These are phyloP conservation scores for Ganoderma lingzhi DNA, from an alignment of 1,284 basidiomycete genomes.

Conservation along the genomic window DNA sequence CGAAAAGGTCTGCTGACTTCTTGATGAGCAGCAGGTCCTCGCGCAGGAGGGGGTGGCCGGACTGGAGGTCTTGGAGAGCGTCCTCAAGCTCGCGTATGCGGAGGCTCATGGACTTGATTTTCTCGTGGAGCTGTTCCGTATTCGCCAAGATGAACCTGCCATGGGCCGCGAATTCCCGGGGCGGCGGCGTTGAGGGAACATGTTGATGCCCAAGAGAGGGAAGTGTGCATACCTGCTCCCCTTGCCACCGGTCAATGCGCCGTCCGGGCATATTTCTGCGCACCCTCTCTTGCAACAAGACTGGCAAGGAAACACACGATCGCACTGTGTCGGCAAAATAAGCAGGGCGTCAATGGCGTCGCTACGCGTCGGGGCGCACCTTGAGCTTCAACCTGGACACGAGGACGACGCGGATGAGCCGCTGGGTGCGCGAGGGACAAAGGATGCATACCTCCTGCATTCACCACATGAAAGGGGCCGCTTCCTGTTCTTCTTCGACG, in stretches of 20 bases:
- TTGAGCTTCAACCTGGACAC: conserved; percentile 60
- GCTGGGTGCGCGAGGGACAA: conserved; percentile 6
- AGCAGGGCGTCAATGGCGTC: conserved; percentile 26
- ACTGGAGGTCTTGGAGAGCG: conserved; percentile 61
- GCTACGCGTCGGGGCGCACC: conserved; percentile 40
- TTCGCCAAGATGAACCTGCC: conserved; percentile 73
- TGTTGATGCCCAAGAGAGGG: not conserved
- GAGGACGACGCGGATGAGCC: conserved; percentile 21
- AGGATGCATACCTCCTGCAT: conserved; percentile 57
- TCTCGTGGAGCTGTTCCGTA: conserved; percentile 75
- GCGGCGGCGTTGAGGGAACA: conserved; percentile 12
- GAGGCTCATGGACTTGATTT: conserved; percentile 65
- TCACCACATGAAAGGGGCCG: conserved; percentile 61
- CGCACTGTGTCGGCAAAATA: conserved; percentile 50
- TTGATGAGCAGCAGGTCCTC: conserved; percentile 55
- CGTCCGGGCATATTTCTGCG: conserved; percentile 67
- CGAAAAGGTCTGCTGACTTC: conserved; percentile 41
- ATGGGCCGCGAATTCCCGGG: conserved; percentile 1
- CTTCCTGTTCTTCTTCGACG: conserved; percentile 50
- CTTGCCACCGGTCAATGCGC: conserved; percentile 47
- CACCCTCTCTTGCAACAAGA: conserved; percentile 69
- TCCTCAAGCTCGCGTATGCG: conserved; percentile 75
- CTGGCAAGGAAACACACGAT: conserved; percentile 67
- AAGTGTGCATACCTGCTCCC: conserved; percentile 42
- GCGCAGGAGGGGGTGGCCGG: conserved; percentile 68